These are phyloP conservation scores for Pseudogymnoascus sp. DNA, from an alignment of 2,329 filamentous ascomycete genomes.

Conservation along the genomic window DNA sequence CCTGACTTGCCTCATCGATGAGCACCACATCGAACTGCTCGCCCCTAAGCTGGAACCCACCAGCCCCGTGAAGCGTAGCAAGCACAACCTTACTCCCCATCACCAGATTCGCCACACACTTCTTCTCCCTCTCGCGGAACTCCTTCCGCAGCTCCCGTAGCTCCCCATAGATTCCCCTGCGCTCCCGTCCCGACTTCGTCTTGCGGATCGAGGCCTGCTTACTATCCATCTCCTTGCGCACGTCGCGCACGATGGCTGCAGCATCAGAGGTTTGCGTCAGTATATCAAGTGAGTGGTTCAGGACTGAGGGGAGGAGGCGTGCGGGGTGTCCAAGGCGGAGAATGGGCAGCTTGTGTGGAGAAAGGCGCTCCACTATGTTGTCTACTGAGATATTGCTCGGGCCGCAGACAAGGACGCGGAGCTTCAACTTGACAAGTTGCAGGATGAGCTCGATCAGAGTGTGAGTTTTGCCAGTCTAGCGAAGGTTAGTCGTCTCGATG, in stretches of 20 bases:
- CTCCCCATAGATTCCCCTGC: slow-evolving; percentile 75
- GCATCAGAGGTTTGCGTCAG: slow-evolving; percentile 87
- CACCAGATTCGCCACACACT: slow-evolving; percentile 72
- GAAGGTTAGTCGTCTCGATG: neutral
- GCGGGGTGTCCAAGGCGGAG: slow-evolving; percentile 90
- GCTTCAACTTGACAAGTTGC: slow-evolving; percentile 70
- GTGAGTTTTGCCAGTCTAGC: slow-evolving; percentile 86
- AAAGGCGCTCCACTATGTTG: slow-evolving; percentile 91
- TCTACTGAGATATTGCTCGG: slow-evolving; percentile 97
- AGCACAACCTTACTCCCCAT: slow-evolving; percentile 78
- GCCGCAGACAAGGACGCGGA: slow-evolving; percentile 84
- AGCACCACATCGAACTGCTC: slow-evolving; percentile 89
- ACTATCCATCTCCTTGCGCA: slow-evolving; percentile 85
- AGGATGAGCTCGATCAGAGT: slow-evolving; percentile 91
- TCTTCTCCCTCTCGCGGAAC: slow-evolving; percentile 75
- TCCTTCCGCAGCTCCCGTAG: slow-evolving; percentile 82
- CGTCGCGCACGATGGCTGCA: slow-evolving; percentile 80
- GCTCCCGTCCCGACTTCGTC: slow-evolving; percentile 72
- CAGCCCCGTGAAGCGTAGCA: slow-evolving; percentile 86
- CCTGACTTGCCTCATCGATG: slow-evolving; percentile 93
- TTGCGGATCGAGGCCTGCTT: slow-evolving; percentile 87
- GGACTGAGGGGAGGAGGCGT: slow-evolving; percentile 76
- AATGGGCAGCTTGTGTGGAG: slow-evolving; percentile 78
- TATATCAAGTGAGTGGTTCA: slow-evolving; percentile 86
- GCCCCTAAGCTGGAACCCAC: slow-evolving; percentile 72